These are phyloP conservation scores for Scytalidium lignicola DNA, from an alignment of 2,329 filamentous ascomycete species.

Conservation along the genomic window DNA sequence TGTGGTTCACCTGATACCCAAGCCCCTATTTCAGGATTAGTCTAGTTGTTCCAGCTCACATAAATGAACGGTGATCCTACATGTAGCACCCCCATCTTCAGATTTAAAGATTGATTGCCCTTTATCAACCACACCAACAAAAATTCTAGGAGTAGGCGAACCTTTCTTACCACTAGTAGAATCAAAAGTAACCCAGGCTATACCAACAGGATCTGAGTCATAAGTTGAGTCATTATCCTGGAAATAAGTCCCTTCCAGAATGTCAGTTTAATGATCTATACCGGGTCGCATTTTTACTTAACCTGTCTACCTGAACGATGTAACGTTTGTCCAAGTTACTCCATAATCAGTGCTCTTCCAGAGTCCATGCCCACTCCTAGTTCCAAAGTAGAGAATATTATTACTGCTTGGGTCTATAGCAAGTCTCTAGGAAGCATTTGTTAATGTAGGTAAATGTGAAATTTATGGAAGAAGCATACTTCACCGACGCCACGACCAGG, in stretches of 20 bases:
- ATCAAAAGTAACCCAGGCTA: constrained; percentile 20
- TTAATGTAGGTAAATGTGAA: neutral
- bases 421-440: constrained; percentile 32
- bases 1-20: constrained; percentile 18
- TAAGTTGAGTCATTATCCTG: constrained; percentile 9
- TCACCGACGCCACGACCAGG: constrained; percentile 55
- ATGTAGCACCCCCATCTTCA: constrained; percentile 18
- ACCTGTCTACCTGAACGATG: constrained; percentile 45
- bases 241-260: constrained; percentile 15
- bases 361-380: constrained; percentile 52
- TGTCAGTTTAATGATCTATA: constrained; percentile 22
- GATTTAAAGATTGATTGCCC: constrained; percentile 19
- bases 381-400: constrained; percentile 53
- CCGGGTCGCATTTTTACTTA: constrained; percentile 38
- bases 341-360: constrained; percentile 54
- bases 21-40: constrained; percentile 9
- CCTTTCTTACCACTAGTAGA: constrained; percentile 12
- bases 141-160: constrained; percentile 18
- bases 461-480: constrained; percentile 4
- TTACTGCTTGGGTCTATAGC: constrained; percentile 53
- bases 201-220: constrained; percentile 13
- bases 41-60: neutral
- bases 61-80: constrained; percentile 4
- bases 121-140: constrained; percentile 17
- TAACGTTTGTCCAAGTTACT: constrained; percentile 47